Percentiles rank a stretch among this genome's conserved stretches.
These are phyloP conservation scores for Podaxis sp. DNA, from an alignment of 768 basidiomycete genomes.

Conservation along the genomic window DNA sequence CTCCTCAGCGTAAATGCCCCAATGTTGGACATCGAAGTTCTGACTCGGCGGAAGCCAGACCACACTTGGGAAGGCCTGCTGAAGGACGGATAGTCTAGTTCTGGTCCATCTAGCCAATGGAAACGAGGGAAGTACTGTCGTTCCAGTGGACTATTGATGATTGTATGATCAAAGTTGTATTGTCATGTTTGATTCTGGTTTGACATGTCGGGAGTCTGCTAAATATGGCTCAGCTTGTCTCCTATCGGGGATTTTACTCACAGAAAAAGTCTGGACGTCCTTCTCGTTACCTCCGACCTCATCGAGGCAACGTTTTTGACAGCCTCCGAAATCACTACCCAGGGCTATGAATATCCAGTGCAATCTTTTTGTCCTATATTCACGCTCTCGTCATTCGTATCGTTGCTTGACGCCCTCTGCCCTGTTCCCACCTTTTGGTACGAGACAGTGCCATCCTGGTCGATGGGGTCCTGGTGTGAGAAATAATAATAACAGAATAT, in stretches of 20 bases:
- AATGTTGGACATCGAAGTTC: not conserved
- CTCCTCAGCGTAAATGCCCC: not conserved
- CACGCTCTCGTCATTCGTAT: not conserved
- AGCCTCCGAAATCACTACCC: not conserved
- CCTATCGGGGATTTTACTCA: not conserved
- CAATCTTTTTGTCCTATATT: not conserved
- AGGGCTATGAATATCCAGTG: not conserved
- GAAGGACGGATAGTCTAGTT: not conserved
- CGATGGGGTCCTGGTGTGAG: not conserved
- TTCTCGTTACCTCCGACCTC: slow-evolving; percentile 10
- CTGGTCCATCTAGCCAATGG: not conserved
- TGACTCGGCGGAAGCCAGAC: not conserved
- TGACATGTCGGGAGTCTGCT: slow-evolving; percentile 6
- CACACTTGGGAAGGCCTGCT: not conserved
- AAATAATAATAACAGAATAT: not conserved
- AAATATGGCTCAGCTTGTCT: not conserved
- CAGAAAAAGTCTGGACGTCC: not conserved
- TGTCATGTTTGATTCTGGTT: not conserved
- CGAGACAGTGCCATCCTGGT: not conserved
- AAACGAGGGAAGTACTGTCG: not conserved
- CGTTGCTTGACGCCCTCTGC: no score
- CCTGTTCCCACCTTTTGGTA: not conserved
- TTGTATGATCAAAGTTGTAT: not conserved
- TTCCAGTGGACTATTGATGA: not conserved
- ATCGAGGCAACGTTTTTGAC: slow-evolving; percentile 5